Evolutionary conservation across 805 yeast species (phyloP).

Genomic region (Barnettozyma californica): DNA sequence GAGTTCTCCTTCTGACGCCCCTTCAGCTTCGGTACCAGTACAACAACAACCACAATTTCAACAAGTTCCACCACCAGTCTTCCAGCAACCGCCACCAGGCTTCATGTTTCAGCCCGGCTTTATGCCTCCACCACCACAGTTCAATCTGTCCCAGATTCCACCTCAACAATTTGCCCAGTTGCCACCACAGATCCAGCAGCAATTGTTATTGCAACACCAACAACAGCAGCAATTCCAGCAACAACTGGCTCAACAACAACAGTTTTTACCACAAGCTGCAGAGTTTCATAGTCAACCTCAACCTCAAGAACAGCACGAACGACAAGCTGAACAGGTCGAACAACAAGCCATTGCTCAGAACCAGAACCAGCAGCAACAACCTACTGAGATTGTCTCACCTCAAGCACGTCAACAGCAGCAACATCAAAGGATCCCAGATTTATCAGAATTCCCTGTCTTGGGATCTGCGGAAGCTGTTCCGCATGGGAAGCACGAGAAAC

Average conservation of each 20-base stretch:
- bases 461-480: constrained; percentile 37
- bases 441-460: constrained; percentile 51
- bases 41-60: constrained; percentile 21
- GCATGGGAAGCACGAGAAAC: constrained; percentile 15
- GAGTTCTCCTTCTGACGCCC: constrained; percentile 4
- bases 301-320: constrained; percentile 23
- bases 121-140: constrained; percentile 26
- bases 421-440: constrained; percentile 19
- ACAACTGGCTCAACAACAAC: constrained; percentile 8
- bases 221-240: constrained; percentile 19
- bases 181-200: constrained; percentile 28
- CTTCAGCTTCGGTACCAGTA: constrained; percentile 16
- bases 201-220: constrained; percentile 24
- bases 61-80: constrained; percentile 21
- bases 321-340: background rate
- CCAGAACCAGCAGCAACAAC: constrained; percentile 11
- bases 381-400: constrained; percentile 22
- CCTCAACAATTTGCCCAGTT: constrained; percentile 24
- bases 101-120: constrained; percentile 26
- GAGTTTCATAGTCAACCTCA: constrained; percentile 22
- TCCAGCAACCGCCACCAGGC: constrained; percentile 21
- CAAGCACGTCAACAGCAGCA: constrained; percentile 4
- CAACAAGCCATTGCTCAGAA: constrained; percentile 1
- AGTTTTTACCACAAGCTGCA: constrained; percentile 9
- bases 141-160: constrained; percentile 21